Percentiles rank a stretch among this genome's conserved stretches.
phyloP scores from a whole-genome alignment of 108 stramenopile species.

The Craspedostauros australis region DNA sequence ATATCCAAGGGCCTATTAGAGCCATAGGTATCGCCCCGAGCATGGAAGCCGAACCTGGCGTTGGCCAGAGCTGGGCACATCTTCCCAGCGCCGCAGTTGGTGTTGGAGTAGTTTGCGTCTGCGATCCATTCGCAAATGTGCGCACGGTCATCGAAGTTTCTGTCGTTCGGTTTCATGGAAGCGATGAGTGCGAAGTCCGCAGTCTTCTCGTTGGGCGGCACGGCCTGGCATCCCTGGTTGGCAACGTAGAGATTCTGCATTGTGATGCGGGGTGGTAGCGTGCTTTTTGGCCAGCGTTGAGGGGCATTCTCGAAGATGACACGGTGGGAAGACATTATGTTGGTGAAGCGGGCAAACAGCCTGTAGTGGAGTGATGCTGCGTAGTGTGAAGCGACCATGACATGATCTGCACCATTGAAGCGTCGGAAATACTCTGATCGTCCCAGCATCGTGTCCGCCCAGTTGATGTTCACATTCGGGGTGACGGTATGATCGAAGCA shows the following conservation, averaged over 20 bases:
- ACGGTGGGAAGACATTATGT: too few species aligned
- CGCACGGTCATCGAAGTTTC: constrained; percentile 4
- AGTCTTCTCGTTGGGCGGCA: constrained; percentile 3
- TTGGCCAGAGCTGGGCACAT: constrained; percentile 17
- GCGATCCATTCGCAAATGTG: constrained; percentile 6
- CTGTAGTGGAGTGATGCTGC: background rate
- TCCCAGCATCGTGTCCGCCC: background rate
- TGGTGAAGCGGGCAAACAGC: too few species aligned
- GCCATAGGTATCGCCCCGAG: constrained; percentile 13
- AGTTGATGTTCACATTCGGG: too few species aligned
- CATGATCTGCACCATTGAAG: constrained; percentile 13
- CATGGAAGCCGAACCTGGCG: constrained; percentile 24
- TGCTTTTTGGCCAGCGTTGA: too few species aligned
- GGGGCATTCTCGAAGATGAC: too few species aligned
- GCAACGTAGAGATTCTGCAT: too few species aligned
- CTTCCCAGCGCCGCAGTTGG: constrained; percentile 10
- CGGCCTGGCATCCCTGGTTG: too few species aligned
- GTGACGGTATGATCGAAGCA: too few species aligned
- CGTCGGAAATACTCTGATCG: constrained; percentile 8
- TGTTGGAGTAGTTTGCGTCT: background rate
- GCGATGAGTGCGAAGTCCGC: constrained; percentile 15
- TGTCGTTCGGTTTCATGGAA: constrained; percentile 8
- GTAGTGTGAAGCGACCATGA: constrained; percentile 12
- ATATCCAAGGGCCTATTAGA: constrained; percentile 18
- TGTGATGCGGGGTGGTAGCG: too few species aligned